A percentile compares a stretch with the other conserved stretches of the same genome.
Evolutionary conservation across 192 early-diverging fungal species (phyloP).

Genomic region (Linnemannia elongata): DNA sequence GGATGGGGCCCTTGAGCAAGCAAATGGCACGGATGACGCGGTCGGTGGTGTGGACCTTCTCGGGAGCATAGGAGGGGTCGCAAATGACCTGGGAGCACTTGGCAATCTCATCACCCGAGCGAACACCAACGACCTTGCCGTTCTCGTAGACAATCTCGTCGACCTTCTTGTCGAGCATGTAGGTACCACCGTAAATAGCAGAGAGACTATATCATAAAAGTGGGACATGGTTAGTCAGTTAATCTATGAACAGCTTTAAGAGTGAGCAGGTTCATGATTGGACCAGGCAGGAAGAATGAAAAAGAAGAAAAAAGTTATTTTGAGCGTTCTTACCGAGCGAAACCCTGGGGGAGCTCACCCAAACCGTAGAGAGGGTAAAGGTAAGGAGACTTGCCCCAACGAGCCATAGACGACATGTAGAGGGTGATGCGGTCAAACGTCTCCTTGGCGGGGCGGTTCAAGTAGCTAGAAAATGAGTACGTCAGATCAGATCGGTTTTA

Average conservation of each 20-base stretch:
- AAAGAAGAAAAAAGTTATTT: slow-evolving; percentile 5
- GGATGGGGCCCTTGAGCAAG: slow-evolving; percentile 91
- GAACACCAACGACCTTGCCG: slow-evolving; percentile 92
- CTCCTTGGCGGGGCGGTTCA: slow-evolving; percentile 79
- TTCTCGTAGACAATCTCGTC: slow-evolving; percentile 90
- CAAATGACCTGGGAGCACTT: slow-evolving; percentile 92
- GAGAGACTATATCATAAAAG: slow-evolving; percentile 74
- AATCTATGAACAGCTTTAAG: background rate
- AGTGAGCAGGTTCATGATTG: background rate
- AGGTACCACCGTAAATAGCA: slow-evolving; percentile 99
- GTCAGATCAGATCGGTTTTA: background rate
- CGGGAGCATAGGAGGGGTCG: slow-evolving; percentile 94
- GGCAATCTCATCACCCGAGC: slow-evolving; percentile 88
- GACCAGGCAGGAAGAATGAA: background rate
- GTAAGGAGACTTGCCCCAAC: slow-evolving; percentile 97
- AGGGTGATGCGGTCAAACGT: slow-evolving; percentile 93
- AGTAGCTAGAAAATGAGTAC: slow-evolving; percentile 61
- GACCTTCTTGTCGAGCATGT: slow-evolving; percentile 95
- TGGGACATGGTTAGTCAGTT: background rate
- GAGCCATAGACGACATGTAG: slow-evolving; percentile 92
- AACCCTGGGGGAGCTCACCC: slow-evolving; percentile 98
- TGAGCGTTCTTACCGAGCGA: slow-evolving; percentile 79
- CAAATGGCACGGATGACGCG: slow-evolving; percentile 97
- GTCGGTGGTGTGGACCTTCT: slow-evolving; percentile 85
- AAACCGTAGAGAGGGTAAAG: slow-evolving; percentile 99